Conservation (phyloP, 2,329 filamentous ascomycete species). For the Pseudogymnoascus sp. region DNA sequence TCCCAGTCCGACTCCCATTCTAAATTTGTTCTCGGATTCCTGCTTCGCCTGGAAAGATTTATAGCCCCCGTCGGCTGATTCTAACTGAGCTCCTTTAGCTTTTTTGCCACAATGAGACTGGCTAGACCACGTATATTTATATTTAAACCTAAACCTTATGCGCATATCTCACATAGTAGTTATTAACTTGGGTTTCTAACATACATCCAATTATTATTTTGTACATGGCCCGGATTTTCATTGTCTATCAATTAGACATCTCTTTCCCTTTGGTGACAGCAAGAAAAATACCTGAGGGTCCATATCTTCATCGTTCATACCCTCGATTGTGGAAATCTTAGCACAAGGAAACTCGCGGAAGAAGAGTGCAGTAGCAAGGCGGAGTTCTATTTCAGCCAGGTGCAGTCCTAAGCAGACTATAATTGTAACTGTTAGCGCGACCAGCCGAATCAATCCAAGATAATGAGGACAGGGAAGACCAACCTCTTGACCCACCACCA, state of each 20-base stretch:
- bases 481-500: slow-evolving; percentile 41
- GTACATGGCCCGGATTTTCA: not conserved
- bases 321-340: slow-evolving; percentile 25
- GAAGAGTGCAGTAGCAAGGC: slow-evolving; percentile 42
- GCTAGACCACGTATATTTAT: not conserved
- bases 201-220: not conserved
- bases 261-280: slow-evolving; percentile 24
- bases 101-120: not conserved
- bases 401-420: slow-evolving; percentile 46
- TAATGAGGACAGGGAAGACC: slow-evolving; percentile 1
- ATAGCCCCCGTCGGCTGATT: not conserved
- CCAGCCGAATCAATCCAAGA: not conserved
- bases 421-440: not conserved
- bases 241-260: slow-evolving; percentile 24
- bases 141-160: slow-evolving; percentile 26
- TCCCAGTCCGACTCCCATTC: not conserved
- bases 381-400: slow-evolving; percentile 47
- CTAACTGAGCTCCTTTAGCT: not conserved
- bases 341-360: slow-evolving; percentile 38
- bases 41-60: not conserved
- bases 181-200: slow-evolving; percentile 12
- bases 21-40: not conserved
- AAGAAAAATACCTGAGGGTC: slow-evolving; percentile 28
- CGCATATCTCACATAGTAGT: slow-evolving; percentile 41
- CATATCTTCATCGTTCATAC: slow-evolving; percentile 32